Evolutionary conservation across 176 grass and related monocot species (phyloP), one percentile per base, ranked within the genome.

Genomic region (Zea mays): DNA sequence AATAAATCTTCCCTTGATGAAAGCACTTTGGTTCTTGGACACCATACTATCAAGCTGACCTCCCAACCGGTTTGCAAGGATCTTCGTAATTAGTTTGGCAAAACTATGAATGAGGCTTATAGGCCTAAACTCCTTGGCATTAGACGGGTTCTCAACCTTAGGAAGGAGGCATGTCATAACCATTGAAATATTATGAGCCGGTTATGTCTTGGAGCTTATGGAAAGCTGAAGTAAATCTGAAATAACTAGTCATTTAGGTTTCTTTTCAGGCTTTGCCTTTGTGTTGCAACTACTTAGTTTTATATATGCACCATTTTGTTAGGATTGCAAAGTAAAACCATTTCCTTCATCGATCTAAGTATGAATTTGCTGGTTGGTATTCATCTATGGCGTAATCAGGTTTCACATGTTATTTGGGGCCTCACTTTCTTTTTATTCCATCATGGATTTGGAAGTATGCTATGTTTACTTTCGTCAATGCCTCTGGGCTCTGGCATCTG

Each of bases 191-290:
- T 13, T 51, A 0, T 52, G 68, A 52, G 5, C 68, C 82, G 34
- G 10, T 75, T 75, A 3, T 75, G 20, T 65, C 11, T 63, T 46
- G 36, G 63, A 72, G 71, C 48, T 45, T 45, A 14, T 54, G 45
- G 71, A 16, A 54, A 77, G 51, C n/a, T 71, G 36, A 73, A 60
- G n/a, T 49, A 46, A 20, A 15, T 69, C 21, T 82, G 46, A 47
- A 61, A 5, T 40, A 71, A 69, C 4, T 74, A 47, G 63, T 45
- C 52, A 6, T n/a, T 9, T 13, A 69, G 39, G 8, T 42, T 77
- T 48, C 1, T 46, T 71, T 43, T 55, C 34, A 67, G 48, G 7
- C 9, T 5, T 58, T 14, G 10, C 10, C 34, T 57, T 34, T 78
- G 4, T 43, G 59, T 35, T 66, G 33, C 1, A 35, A 15, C 48